Evolutionary conservation across 257 asterid genomes (phyloP), one percentile per base, ranked within the genome.

Genomic region (Mentha longifolia): DNA sequence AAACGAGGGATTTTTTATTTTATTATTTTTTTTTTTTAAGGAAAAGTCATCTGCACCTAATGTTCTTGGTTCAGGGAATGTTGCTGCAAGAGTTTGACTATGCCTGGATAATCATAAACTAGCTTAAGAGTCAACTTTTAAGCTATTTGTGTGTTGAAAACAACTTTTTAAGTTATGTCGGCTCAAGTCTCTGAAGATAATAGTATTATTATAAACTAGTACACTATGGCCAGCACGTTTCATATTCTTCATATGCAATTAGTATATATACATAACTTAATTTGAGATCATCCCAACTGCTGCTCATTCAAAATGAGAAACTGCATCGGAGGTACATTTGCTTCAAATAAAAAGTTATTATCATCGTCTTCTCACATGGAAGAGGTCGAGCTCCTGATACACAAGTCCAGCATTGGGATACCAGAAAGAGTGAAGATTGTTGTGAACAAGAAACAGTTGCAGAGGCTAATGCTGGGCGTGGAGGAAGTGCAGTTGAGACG

Each of bases 371-470:
- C 70, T 64, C 25, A 1, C 3, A n/a, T 3, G 9, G 70, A 47
- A 28, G 59, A 46, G 70, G 22, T 65, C 28, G 58, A 46, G 43
- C 16, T 25, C 7, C 58, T 65, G 59, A 65, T 65, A 46, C 15
- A 30, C 45, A 46, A 46, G 59, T 9, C 20, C 25, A 9, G 39
- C 55, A 19, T 65, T 25, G 15, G 28, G 13, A 3, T 46, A 14
- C 60, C 60, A 30, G 17, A 46, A 65, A 70, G 74, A 42, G 79
- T 86, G 30, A 86, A 73, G 82, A 72, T 85, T 30, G 76, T 78
- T 25, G 2, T 83, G 68, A 68, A 72, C 14, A 79, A 51, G 77
- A 67, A 76, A 78, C 84, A 83, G 52, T 59, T 77, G 43, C 67
- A 77, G 74, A 41, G 72, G 70, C 73, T 85, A 22, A 25, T 70